phyloP scores from a whole-genome alignment of 768 basidiomycete genomes.

The Boletales sp. region DNA sequence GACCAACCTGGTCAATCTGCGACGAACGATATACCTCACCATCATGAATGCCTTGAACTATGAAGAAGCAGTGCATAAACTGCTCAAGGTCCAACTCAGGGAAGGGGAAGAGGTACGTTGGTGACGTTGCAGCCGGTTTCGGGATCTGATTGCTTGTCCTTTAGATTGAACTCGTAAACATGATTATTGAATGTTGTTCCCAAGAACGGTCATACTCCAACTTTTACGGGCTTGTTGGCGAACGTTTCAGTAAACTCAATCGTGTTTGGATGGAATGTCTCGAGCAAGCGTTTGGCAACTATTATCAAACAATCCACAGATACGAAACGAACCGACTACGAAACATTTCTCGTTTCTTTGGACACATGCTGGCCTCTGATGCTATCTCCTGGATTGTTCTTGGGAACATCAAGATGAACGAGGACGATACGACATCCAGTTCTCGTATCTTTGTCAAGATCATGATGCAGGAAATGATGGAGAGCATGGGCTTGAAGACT shows the following conservation, averaged over 20 bases:
- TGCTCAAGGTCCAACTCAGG: constrained; percentile 86
- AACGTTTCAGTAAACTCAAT: constrained; percentile 95
- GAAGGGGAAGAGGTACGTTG: constrained; percentile 88
- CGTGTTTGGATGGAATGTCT: constrained; percentile 89
- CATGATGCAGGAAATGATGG: constrained; percentile 92
- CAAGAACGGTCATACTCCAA: constrained; percentile 97
- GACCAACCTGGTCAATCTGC: constrained; percentile 92
- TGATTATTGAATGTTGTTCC: constrained; percentile 99
- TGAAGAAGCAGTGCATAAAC: constrained; percentile 98
- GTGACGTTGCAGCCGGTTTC: neutral
- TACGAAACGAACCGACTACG: constrained; percentile 98
- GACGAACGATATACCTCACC: constrained; percentile 91
- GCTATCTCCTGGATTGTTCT: constrained; percentile 87
- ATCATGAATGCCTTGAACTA: constrained; percentile 99
- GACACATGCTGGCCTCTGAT: constrained; percentile 84
- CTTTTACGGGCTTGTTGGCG: constrained; percentile 96
- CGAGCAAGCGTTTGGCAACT: constrained; percentile 82
- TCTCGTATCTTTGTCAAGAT: constrained; percentile 98
- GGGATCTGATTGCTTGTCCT: neutral
- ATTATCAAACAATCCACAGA: constrained; percentile 95
- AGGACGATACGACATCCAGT: constrained; percentile 95
- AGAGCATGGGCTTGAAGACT: constrained; percentile 84
- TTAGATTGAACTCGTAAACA: constrained; percentile 95
- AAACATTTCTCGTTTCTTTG: constrained; percentile 96
- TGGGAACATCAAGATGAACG: constrained; percentile 86